Percentiles rank a stretch among this genome's conserved stretches.
These are phyloP conservation scores for Calycina herbarum DNA, from an alignment of 2,329 filamentous ascomycete genomes.

Conservation along the genomic window DNA sequence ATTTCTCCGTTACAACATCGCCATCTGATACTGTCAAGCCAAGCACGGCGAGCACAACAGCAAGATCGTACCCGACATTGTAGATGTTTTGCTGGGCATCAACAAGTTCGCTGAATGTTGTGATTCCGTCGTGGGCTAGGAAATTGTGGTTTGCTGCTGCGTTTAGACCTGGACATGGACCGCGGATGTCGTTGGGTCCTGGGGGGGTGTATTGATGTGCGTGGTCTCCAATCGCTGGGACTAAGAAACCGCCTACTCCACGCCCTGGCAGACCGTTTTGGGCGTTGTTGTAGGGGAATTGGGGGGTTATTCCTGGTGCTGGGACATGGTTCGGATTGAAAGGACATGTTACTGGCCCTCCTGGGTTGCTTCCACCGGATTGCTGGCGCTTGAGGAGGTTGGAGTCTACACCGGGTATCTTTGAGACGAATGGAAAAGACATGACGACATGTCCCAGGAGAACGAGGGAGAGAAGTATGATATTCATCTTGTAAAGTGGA, in stretches of 20 bases:
- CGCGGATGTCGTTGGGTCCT: conserved; percentile 41
- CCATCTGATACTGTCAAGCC: conserved; percentile 28
- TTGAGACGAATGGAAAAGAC: conserved; percentile 43
- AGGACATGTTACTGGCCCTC: conserved; percentile 30
- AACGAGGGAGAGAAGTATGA: conserved; percentile 21
- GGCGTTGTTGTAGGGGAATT: conserved; percentile 46
- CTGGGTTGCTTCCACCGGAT: conserved; percentile 26
- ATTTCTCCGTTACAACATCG: conserved; percentile 28
- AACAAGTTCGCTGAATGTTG: conserved; percentile 32
- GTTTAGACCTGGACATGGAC: conserved; percentile 44
- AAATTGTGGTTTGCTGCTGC: conserved; percentile 45
- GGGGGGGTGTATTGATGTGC: conserved; percentile 30
- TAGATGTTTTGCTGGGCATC: conserved; percentile 34
- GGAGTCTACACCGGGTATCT: conserved; percentile 40
- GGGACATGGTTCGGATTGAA: conserved; percentile 42
- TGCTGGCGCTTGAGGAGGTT: conserved; percentile 40
- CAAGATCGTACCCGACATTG: conserved; percentile 30
- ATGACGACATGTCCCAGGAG: conserved; percentile 23
- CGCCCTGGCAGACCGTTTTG: conserved; percentile 44
- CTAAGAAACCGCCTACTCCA: conserved; percentile 44
- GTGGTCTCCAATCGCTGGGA: conserved; percentile 41
- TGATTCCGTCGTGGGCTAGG: conserved; percentile 41
- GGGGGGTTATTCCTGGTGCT: conserved; percentile 38
- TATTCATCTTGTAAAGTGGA: conserved; percentile 24
- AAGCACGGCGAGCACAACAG: conserved; percentile 25